Evolutionary conservation across 345 rosid genomes (phyloP), one percentile per base, ranked within the genome.

Genomic region (Cardiospermum halicacabum): DNA sequence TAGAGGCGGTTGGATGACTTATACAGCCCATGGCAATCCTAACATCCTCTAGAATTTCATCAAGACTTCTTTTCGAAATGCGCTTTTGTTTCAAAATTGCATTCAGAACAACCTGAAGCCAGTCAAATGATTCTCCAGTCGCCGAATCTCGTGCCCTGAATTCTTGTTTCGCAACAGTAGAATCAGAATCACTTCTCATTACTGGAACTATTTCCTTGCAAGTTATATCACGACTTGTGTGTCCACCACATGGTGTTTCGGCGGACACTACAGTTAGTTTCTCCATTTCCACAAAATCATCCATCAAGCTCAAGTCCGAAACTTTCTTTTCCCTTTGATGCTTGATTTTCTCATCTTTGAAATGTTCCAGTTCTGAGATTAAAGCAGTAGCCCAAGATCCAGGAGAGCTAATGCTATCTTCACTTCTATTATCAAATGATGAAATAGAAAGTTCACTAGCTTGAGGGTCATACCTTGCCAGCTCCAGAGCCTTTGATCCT

Each of bases 101-200:
- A 19, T 77, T 82, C 72, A 94, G 66, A 53, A 91, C 96, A 50
- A 75, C 95, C 81, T 91, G 97, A 73, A 94, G 92, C 99, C 99
- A 94, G 58, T 89, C 93, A 40, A 85, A 91, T 56, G 89, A 71
- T 56, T 67, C 65, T 36, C 75, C 83, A 22, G 67, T 48, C 19
- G 75, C 74, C 13, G 8, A 53, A 34, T 32, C 77, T 73, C 63
- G 60, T 5, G 73, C 48, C 15, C 65, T 60, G 64, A 58, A 53
- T 54, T 62, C 73, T 30, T 54, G 61, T 55, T 71, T 74, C 28
- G 24, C 62, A 30, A 67, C 50, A 3, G 39, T 11, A 27, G 54
- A 58, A 58, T 53, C 28, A 21, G 56, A 51, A 37, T 69, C 56
- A 58, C 37, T 56, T 47, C 54, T 69, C 27, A 32, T 65, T 16